Evolutionary conservation across 2,329 filamentous ascomycete genomes (phyloP).

Genomic region (Trichophyton rubrum): DNA sequence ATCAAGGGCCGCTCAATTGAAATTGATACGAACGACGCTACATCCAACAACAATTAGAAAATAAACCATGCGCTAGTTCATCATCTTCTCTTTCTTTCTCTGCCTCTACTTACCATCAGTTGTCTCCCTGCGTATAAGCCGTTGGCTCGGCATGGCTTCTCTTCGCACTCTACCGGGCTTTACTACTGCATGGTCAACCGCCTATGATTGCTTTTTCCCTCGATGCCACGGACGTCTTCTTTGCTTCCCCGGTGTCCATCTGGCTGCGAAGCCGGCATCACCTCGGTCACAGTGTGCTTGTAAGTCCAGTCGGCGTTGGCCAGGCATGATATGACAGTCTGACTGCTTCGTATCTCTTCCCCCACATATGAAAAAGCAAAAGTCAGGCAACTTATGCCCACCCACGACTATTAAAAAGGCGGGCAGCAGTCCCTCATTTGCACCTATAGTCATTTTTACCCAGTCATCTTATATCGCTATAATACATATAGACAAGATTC

Average conservation of each 20-base stretch:
- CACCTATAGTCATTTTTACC: neutral
- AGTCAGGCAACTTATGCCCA: neutral
- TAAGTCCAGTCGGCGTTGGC: neutral
- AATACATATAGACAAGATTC: too few relatives aligned
- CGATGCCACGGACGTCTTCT: neutral
- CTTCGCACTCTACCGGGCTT: neutral
- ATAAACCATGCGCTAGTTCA: neutral
- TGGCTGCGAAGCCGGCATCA: neutral
- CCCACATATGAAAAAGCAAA: neutral
- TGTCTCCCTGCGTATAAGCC: neutral
- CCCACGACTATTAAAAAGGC: neutral
- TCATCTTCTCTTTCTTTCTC: neutral
- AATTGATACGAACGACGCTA: neutral
- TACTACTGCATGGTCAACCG: neutral
- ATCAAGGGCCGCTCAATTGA: neutral
- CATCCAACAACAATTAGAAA: neutral
- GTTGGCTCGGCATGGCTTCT: neutral
- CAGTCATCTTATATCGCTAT: neutral
- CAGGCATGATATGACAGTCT: neutral
- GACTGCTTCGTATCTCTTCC: neutral
- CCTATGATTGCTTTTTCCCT: conserved; percentile 1
- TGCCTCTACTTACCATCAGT: neutral
- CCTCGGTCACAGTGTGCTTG: neutral
- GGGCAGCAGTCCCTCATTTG: neutral
- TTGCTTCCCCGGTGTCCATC: neutral